A percentile compares a stretch with the other conserved stretches of the same genome.
These are phyloP conservation scores for Actinomucor elegans DNA, from an alignment of 371 early-diverging fungal species.

Conservation along the genomic window DNA sequence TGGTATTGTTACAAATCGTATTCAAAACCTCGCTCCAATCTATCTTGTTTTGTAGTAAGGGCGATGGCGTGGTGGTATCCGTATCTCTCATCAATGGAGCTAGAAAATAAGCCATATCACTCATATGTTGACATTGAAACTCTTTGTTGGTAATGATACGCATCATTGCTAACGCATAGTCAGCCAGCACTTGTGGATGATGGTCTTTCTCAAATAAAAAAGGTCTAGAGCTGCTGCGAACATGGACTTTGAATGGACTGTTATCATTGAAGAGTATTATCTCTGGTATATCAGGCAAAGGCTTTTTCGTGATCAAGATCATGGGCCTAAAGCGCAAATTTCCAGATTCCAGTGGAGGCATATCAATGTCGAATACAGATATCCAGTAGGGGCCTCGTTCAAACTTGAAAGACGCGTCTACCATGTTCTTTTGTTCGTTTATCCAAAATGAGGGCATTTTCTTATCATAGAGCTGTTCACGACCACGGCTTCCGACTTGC, in stretches of 20 bases:
- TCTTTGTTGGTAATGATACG: slow-evolving; percentile 25
- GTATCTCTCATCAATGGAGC: slow-evolving; percentile 24
- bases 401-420: no score
- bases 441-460: slow-evolving; percentile 37
- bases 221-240: neutral
- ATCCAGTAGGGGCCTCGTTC: neutral
- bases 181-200: neutral
- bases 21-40: slow-evolving; percentile 57
- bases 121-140: slow-evolving; percentile 52
- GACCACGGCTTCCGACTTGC: slow-evolving; percentile 37
- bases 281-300: neutral
- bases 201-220: neutral
- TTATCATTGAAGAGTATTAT: neutral
- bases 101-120: slow-evolving; percentile 52
- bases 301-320: slow-evolving; percentile 5
- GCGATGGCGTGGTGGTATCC: neutral
- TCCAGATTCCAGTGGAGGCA: neutral
- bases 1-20: slow-evolving; percentile 5
- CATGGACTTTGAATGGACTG: neutral
- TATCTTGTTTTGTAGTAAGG: slow-evolving; percentile 24
- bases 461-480: slow-evolving; percentile 28
- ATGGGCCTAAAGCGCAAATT: neutral
- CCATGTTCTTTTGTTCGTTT: no score
- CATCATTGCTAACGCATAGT: neutral
- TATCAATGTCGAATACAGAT: neutral